Percentiles rank a stretch among this genome's conserved stretches.
Evolutionary conservation across 805 yeast species (phyloP).

Genomic region (Lipomyces yamanashiensis): DNA sequence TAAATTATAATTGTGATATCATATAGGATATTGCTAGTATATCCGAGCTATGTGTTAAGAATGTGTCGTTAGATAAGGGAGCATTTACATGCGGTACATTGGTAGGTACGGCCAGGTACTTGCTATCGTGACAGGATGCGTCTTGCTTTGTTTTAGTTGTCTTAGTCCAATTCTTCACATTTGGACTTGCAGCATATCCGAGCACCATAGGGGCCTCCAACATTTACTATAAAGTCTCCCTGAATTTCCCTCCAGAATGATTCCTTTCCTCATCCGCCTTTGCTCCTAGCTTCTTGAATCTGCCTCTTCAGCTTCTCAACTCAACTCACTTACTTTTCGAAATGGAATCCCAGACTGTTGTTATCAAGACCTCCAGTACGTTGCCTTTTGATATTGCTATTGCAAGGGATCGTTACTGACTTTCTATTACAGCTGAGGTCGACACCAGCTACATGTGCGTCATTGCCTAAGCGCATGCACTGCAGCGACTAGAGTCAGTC

Average conservation of each 20-base stretch:
- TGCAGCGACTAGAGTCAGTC: not conserved
- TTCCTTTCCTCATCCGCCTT: not conserved
- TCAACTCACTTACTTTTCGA: not conserved
- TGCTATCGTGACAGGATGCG: too few species aligned
- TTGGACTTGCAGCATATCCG: too few species aligned
- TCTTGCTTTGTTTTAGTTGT: too few species aligned
- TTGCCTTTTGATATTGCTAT: not conserved
- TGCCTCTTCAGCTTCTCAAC: not conserved
- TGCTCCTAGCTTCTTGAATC: not conserved
- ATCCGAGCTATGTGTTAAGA: too few species aligned
- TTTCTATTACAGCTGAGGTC: not conserved
- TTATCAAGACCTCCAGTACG: conserved; percentile 1
- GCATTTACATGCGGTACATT: too few species aligned
- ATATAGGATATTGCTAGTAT: too few species aligned
- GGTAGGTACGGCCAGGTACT: too few species aligned
- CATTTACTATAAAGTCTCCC: too few species aligned
- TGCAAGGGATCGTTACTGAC: not conserved
- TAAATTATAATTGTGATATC: too few species aligned
- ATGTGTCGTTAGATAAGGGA: too few species aligned
- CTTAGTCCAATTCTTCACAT: too few species aligned
- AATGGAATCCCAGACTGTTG: conserved; percentile 9
- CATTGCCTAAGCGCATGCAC: not conserved
- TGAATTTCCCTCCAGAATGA: not conserved
- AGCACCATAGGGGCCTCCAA: too few species aligned
- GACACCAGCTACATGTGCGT: conserved; percentile 2